These are phyloP conservation scores for Sugiyamaella xylanicola DNA, from an alignment of 1,139 yeast genomes.

Conservation along the genomic window DNA sequence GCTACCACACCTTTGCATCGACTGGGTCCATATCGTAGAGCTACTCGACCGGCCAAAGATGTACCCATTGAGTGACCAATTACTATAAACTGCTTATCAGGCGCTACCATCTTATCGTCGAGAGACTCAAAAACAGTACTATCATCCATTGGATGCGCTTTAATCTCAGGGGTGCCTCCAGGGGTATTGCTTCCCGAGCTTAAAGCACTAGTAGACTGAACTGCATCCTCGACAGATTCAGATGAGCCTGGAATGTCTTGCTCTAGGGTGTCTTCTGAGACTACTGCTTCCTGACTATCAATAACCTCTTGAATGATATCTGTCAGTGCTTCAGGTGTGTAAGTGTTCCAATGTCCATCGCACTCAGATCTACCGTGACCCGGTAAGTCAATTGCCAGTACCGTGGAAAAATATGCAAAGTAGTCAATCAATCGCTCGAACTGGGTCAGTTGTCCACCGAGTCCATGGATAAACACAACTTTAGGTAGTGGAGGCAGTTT, in stretches of 20 bases:
- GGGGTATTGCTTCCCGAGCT: conserved; percentile 9
- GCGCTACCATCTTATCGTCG: conserved; percentile 2
- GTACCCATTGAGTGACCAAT: conserved; percentile 82
- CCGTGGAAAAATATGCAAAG: conserved; percentile 65
- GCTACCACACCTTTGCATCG: conserved; percentile 43
- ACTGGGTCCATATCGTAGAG: conserved; percentile 45
- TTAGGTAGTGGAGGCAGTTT: conserved; percentile 52
- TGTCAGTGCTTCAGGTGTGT: conserved; percentile 53
- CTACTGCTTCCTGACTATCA: conserved; percentile 26
- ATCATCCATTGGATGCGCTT: conserved; percentile 9
- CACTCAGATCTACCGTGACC: conserved; percentile 63
- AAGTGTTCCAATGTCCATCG: conserved; percentile 43
- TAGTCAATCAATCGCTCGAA: conserved; percentile 67
- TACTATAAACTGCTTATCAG: conserved; percentile 48
- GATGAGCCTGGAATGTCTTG: background rate
- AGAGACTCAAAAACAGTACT: background rate
- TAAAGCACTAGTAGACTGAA: background rate
- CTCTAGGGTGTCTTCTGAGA: conserved; percentile 1
- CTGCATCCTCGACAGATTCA: too few relatives aligned
- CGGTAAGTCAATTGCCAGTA: conserved; percentile 68
- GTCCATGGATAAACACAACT: conserved; percentile 66
- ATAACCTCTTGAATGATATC: conserved; percentile 44
- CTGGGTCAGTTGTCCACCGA: conserved; percentile 78
- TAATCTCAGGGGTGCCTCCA: conserved; percentile 7
- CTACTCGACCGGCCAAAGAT: conserved; percentile 54